Evolutionary conservation across 805 yeast species (phyloP).

Genomic region (Grigorovia jiainica): DNA sequence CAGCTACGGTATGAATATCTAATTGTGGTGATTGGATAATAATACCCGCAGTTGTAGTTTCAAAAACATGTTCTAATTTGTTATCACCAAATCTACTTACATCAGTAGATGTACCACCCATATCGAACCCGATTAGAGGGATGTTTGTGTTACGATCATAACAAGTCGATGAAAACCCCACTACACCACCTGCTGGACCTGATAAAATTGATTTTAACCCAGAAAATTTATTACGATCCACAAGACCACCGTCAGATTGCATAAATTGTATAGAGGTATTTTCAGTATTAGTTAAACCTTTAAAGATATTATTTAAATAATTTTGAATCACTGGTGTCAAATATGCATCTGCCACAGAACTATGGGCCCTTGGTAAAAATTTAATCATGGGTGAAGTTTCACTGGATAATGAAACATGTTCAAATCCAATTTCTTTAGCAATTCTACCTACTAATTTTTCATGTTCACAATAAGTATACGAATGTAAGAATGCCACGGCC

Average conservation of each 20-base stretch:
- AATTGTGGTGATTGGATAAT: slow-evolving; percentile 78
- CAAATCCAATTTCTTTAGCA: slow-evolving; percentile 59
- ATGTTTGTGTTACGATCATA: slow-evolving; percentile 42
- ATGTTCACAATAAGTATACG: slow-evolving; percentile 65
- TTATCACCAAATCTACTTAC: slow-evolving; percentile 67
- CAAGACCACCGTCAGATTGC: slow-evolving; percentile 96
- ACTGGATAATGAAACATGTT: slow-evolving; percentile 57
- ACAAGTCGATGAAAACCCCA: slow-evolving; percentile 83
- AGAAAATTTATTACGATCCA: slow-evolving; percentile 72
- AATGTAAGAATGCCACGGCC: slow-evolving; percentile 64
- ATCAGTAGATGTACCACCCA: slow-evolving; percentile 90
- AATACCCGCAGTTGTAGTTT: slow-evolving; percentile 75
- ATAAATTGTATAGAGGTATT: slow-evolving; percentile 60
- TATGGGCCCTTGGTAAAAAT: slow-evolving; percentile 63
- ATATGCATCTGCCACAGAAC: slow-evolving; percentile 75
- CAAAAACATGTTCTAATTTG: slow-evolving; percentile 67
- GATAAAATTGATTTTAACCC: slow-evolving; percentile 84
- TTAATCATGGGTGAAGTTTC: slow-evolving; percentile 73
- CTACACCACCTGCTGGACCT: slow-evolving; percentile 98
- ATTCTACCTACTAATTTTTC: slow-evolving; percentile 49
- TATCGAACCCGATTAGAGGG: slow-evolving; percentile 74
- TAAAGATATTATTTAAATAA: slow-evolving; percentile 50
- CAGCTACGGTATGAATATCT: slow-evolving; percentile 75
- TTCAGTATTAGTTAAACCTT: slow-evolving; percentile 47
- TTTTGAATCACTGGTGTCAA: slow-evolving; percentile 68